A percentile compares a stretch with the other conserved stretches of the same genome.
Evolutionary conservation across 73 alveolate genomes (phyloP).

Genomic region (Symbiodinium pilosum): DNA sequence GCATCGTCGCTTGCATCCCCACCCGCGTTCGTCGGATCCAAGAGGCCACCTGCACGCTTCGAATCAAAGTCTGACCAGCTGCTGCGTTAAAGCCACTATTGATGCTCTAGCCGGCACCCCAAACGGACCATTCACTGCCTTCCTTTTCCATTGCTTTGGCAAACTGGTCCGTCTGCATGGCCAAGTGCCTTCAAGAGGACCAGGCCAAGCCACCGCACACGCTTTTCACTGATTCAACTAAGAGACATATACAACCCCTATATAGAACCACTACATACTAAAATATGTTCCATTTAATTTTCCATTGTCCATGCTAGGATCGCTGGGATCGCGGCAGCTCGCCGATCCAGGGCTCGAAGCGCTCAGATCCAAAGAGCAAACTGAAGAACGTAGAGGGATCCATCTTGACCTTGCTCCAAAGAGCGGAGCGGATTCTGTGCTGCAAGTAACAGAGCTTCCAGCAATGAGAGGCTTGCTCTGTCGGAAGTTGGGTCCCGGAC

Average conservation of each 20-base stretch:
- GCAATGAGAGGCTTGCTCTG: not conserved
- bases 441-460: not conserved
- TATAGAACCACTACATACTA: too few relatives aligned
- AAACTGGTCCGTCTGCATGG: constrained; percentile 90
- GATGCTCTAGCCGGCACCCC: too few relatives aligned
- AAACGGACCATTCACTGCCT: not conserved
- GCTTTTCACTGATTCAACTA: too few relatives aligned
- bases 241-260: too few relatives aligned
- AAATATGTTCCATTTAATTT: too few relatives aligned
- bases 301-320: not conserved
- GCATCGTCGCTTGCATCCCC: not conserved
- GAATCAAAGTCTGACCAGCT: not conserved
- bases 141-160: constrained; percentile 91
- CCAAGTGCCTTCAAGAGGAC: constrained; percentile 59
- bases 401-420: constrained; percentile 49
- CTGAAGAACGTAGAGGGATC: constrained; percentile 76
- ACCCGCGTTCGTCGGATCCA: not conserved
- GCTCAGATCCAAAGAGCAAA: constrained; percentile 88
- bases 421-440: too few relatives aligned
- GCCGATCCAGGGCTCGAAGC: constrained; percentile 93
- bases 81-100: too few relatives aligned
- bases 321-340: constrained; percentile 41
- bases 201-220: not conserved
- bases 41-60: not conserved
- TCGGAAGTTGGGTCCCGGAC: not conserved